Base-by-base conservation (phyloP, 2,329 filamentous ascomycete species). In the Xylariaceae sp. region DNA sequence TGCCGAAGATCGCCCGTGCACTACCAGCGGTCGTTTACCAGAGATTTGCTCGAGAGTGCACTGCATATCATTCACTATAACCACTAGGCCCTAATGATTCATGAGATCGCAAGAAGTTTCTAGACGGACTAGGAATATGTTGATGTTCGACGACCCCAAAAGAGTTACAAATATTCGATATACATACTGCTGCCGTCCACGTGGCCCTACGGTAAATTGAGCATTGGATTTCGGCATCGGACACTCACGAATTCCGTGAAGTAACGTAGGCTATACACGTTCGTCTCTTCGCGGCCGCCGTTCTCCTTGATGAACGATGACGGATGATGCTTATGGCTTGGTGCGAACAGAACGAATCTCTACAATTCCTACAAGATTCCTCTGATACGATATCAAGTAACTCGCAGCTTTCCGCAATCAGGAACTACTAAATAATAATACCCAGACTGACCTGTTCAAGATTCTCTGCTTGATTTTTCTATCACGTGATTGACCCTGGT, bases 401-500 rank as follows among this genome's bases (percentile, higher is more conserved):
- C 12, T 29, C 12, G 9, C 43, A 43, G n/a, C 39, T 40, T 4
- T 12, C 8, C 12, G 35, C 4, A 6, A 12, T 32, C 3, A 40
- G 9, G 8, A 12, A 4, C 4, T 3, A 4, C 29, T 6, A 44
- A 6, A 46, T 34, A 6, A 1, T 7, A 19, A 40, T 47, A 52
- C 31, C 27, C 11, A 46, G 8, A 32, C 9, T 6, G 4, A 2
- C 6, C 5, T 26, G 8, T 41, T 2, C n/a, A 4, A 46, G 35
- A n/a, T 4, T 19, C n/a, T 51, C 39, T n/a, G n/a, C 4, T 29
- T 27, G 12, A 47, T 5, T 29, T 12, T 19, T 30, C 12, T n/a
- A 47, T 53, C 52, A 57, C 55, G 52, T 57, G 55, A 57, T 43
- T 43, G 1, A 30, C 26, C 6, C 19, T 19, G 19, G 19, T 2